Percentiles rank a stretch among this genome's conserved stretches.
Conservation (phyloP, 768 basidiomycete species). For the Mrakia hoshinonis region DNA sequence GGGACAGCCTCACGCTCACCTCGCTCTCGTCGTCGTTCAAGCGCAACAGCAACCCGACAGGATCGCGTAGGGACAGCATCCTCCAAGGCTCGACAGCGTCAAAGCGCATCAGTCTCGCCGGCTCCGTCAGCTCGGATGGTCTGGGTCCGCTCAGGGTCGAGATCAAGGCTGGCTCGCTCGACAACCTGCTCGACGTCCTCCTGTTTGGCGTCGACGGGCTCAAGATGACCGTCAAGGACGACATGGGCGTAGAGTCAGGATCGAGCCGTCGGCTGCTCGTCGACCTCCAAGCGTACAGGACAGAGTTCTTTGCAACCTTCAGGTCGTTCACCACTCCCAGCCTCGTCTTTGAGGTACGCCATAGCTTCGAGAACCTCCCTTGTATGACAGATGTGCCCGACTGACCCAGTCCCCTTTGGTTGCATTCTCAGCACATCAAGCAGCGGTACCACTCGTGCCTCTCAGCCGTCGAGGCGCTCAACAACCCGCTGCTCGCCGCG, state of each 20-base stretch:
- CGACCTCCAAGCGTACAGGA: constrained; percentile 63
- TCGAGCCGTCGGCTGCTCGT: constrained; percentile 3
- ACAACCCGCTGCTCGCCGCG: constrained; percentile 46
- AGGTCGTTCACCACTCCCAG: constrained; percentile 71
- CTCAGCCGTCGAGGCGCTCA: constrained; percentile 45
- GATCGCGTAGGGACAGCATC: neutral
- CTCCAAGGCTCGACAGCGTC: constrained; percentile 1
- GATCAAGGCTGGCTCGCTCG: constrained; percentile 69
- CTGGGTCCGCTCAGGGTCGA: constrained; percentile 62
- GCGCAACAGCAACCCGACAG: constrained; percentile 7
- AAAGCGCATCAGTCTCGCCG: constrained; percentile 12
- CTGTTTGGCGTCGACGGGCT: constrained; percentile 57
- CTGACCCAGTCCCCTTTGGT: constrained; percentile 1
- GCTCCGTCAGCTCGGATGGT: constrained; percentile 43
- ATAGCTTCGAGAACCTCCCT: neutral
- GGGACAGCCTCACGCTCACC: neutral
- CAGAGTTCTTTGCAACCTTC: constrained; percentile 75
- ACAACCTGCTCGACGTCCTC: constrained; percentile 62
- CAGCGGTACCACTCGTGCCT: constrained; percentile 59
- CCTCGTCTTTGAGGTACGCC: constrained; percentile 69
- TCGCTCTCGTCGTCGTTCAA: constrained; percentile 4
- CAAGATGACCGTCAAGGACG: constrained; percentile 24
- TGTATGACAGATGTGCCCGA: no score
- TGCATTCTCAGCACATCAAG: constrained; percentile 58
- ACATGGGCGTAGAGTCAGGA: neutral